Percentiles rank a stretch among this genome's conserved stretches.
These are phyloP conservation scores for Berberis vulgaris DNA, from an alignment of 164 flowering plant species.

Conservation along the genomic window DNA sequence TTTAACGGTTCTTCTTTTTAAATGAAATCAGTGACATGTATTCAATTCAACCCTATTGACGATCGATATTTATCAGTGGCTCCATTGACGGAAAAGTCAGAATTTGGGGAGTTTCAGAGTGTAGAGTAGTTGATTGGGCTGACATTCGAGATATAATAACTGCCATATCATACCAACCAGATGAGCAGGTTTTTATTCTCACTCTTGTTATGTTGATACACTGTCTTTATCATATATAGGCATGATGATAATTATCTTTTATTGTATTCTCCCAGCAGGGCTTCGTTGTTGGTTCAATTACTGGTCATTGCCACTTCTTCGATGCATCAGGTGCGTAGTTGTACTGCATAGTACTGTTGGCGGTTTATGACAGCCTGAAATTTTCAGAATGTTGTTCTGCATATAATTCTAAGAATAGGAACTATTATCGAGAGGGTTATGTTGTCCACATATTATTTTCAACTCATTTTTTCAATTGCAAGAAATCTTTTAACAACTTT, in stretches of 20 bases:
- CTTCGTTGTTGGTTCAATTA: slow-evolving; percentile 54
- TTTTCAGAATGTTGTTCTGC: no score
- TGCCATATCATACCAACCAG: slow-evolving; percentile 66
- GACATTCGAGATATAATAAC: slow-evolving; percentile 58
- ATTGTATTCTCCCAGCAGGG: slow-evolving; percentile 39
- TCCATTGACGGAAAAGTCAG: slow-evolving; percentile 89
- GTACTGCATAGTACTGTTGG: background rate
- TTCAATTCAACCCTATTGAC: slow-evolving; percentile 81
- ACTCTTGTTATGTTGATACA: background rate
- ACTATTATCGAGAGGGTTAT: no score
- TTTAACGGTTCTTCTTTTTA: slow-evolving; percentile 4
- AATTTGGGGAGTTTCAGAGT: slow-evolving; percentile 58
- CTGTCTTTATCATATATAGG: no score
- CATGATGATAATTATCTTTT: slow-evolving; percentile 9
- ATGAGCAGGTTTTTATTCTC: slow-evolving; percentile 47
- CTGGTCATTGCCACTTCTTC: slow-evolving; percentile 68
- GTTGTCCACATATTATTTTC: no score
- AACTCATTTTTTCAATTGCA: no score
- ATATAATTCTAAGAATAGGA: no score
- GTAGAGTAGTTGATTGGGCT: slow-evolving; percentile 78
- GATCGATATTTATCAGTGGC: slow-evolving; percentile 73
- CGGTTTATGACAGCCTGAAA: no score
- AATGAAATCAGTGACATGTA: slow-evolving; percentile 63
- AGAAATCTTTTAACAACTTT: no score
- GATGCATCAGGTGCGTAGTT: slow-evolving; percentile 41